These are phyloP conservation scores for Chaetomium cochliodes DNA, from an alignment of 495 filamentous ascomycete genomes.

Conservation along the genomic window DNA sequence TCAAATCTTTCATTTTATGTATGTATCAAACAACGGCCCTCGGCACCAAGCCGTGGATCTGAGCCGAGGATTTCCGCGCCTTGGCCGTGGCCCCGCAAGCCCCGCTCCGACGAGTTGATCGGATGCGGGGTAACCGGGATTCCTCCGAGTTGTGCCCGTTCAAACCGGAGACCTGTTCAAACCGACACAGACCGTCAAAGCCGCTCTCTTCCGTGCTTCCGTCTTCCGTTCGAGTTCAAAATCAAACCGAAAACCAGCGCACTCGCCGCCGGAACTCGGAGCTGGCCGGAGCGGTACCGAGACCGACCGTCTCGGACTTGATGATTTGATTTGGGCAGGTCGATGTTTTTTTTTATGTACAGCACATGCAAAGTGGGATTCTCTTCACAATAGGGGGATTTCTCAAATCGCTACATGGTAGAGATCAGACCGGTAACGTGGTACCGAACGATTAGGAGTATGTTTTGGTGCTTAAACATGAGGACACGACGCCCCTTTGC, in stretches of 20 bases:
- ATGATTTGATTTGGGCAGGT: too few species aligned
- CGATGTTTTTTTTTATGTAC: too few species aligned
- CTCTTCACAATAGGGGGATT: too few species aligned
- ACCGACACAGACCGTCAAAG: background rate
- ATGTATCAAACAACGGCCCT: background rate
- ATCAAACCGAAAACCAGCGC: too few species aligned
- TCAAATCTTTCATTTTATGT: background rate
- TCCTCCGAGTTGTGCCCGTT: background rate
- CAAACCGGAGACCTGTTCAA: background rate
- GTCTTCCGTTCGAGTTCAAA: background rate
- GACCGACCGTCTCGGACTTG: background rate
- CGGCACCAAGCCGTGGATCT: background rate
- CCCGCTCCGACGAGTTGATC: background rate
- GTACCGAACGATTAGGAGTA: too few species aligned
- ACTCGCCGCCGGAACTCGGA: background rate
- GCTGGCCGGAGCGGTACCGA: background rate
- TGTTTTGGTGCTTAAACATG: too few species aligned
- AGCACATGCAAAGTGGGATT: too few species aligned
- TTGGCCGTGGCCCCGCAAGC: background rate
- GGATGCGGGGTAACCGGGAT: conserved; percentile 18
- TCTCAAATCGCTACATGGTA: too few species aligned
- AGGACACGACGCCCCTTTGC: too few species aligned
- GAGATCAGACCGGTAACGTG: too few species aligned
- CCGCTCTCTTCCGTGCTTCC: background rate
- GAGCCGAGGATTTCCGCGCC: conserved; percentile 26